Evolutionary conservation across 208 protist genomes (phyloP).

Genomic region (Acanthamoeba triangularis): DNA sequence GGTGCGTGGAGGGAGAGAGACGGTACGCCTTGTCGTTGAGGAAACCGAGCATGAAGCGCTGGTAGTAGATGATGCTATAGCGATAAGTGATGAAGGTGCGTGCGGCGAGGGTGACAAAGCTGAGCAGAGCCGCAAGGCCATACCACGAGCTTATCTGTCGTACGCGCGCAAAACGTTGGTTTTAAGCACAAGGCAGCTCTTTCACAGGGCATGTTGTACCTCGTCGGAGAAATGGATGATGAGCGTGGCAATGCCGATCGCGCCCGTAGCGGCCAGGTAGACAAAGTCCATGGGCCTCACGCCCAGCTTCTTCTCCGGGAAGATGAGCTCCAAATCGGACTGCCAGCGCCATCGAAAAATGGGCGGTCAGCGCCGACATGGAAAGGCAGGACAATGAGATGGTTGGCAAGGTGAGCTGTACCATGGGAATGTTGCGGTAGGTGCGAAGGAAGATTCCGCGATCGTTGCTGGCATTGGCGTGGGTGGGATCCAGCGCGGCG

Average conservation of each 20-base stretch:
- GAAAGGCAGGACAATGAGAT: not conserved
- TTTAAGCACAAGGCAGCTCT: not conserved
- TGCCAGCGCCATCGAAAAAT: not conserved
- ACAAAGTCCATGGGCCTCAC: constrained; percentile 47
- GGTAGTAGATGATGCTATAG: constrained; percentile 49
- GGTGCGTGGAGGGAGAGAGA: not conserved
- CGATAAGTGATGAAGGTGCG: constrained; percentile 48
- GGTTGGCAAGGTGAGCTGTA: not conserved
- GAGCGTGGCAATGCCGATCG: constrained; percentile 12
- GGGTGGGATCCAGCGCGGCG: constrained; percentile 5
- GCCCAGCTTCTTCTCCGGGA: constrained; percentile 40
- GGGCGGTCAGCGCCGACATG: not conserved
- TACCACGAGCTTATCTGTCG: constrained; percentile 2
- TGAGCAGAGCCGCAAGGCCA: not conserved
- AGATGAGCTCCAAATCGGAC: constrained; percentile 11
- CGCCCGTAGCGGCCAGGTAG: not conserved
- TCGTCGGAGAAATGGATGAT: constrained; percentile 48
- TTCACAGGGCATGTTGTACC: not conserved
- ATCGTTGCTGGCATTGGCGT: not conserved
- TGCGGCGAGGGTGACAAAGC: not conserved
- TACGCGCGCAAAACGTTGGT: not conserved
- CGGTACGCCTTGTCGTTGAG: constrained; percentile 43
- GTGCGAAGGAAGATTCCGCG: constrained; percentile 16
- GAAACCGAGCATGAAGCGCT: constrained; percentile 22
- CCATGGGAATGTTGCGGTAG: constrained; percentile 45